These are phyloP conservation scores for Cercospora janseana DNA, from an alignment of 2,329 filamentous ascomycete genomes.

Conservation along the genomic window DNA sequence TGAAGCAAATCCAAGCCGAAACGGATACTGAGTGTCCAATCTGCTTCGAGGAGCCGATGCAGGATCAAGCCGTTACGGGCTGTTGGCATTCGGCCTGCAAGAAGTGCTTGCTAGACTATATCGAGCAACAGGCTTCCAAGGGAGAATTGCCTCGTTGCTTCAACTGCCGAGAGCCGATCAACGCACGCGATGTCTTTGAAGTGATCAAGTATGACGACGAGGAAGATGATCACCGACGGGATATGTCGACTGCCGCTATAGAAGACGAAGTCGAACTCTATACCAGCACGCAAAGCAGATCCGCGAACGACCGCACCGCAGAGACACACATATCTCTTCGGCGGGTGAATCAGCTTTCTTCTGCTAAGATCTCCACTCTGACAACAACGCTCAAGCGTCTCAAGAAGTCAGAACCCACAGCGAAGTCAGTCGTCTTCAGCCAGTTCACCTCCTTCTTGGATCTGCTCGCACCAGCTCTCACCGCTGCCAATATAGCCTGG, in stretches of 20 bases:
- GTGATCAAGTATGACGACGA: conserved; percentile 73
- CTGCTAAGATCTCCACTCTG: conserved; percentile 82
- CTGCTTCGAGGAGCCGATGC: conserved; percentile 93
- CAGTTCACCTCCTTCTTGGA: conserved; percentile 97
- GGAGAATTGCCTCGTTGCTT: conserved; percentile 78
- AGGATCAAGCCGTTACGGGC: conserved; percentile 87
- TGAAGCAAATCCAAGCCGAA: conserved; percentile 89
- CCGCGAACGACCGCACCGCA: conserved; percentile 1
- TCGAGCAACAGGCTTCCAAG: conserved; percentile 79
- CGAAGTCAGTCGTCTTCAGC: conserved; percentile 86
- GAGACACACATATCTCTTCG: conserved; percentile 56
- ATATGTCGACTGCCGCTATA: conserved; percentile 24
- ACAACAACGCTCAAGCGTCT: conserved; percentile 71
- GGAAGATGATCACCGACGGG: conserved; percentile 36
- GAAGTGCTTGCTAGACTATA: conserved; percentile 84
- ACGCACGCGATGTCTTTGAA: conserved; percentile 82
- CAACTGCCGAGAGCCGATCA: conserved; percentile 82
- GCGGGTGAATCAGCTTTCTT: conserved; percentile 66
- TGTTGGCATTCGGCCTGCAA: conserved; percentile 99
- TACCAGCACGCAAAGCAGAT: conserved; percentile 37
- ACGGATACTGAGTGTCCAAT: conserved; percentile 88
- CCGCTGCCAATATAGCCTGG: conserved; percentile 68
- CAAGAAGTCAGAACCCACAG: conserved; percentile 62
- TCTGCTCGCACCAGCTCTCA: conserved; percentile 79
- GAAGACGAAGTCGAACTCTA: conserved; percentile 39